These are phyloP conservation scores for Mycena rebaudengoi DNA, from an alignment of 768 basidiomycete genomes.

Conservation along the genomic window DNA sequence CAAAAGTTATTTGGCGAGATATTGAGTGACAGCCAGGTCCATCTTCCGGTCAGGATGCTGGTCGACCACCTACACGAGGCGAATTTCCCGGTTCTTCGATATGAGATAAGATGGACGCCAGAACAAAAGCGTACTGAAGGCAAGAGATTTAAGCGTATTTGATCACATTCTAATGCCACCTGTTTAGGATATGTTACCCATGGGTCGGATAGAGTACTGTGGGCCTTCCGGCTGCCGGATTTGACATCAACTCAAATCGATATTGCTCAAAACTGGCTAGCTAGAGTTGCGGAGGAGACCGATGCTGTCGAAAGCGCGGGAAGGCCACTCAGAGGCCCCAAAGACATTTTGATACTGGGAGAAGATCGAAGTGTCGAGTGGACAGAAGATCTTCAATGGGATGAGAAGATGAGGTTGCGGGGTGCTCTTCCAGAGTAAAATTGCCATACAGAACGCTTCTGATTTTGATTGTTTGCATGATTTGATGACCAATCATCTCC, in stretches of 20 bases:
- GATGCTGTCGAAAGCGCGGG: slow-evolving; percentile 47
- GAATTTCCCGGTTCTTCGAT: slow-evolving; percentile 72
- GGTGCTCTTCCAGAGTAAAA: slow-evolving; percentile 31
- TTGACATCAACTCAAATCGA: slow-evolving; percentile 54
- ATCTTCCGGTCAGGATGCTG: slow-evolving; percentile 72
- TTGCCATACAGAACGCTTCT: not conserved
- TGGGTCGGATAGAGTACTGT: slow-evolving; percentile 68
- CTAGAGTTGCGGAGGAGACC: slow-evolving; percentile 55
- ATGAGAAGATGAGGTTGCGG: slow-evolving; percentile 50
- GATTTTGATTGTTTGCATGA: too few relatives aligned
- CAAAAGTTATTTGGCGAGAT: slow-evolving; percentile 65
- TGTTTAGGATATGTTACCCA: slow-evolving; percentile 74
- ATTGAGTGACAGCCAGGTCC: slow-evolving; percentile 68
- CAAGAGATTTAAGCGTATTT: slow-evolving; percentile 25
- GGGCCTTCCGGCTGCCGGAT: slow-evolving; percentile 64
- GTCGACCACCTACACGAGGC: slow-evolving; percentile 63
- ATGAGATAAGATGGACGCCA: slow-evolving; percentile 75
- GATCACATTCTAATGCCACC: too few relatives aligned
- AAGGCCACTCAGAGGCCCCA: slow-evolving; percentile 40
- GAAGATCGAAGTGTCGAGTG: slow-evolving; percentile 63
- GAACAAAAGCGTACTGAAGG: slow-evolving; percentile 65
- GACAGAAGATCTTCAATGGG: slow-evolving; percentile 64
- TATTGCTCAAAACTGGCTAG: slow-evolving; percentile 65
- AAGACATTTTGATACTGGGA: slow-evolving; percentile 50
- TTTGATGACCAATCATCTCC: too few relatives aligned